Base-by-base conservation (phyloP, 805 yeast species). In the Candida broadrunensis region DNA sequence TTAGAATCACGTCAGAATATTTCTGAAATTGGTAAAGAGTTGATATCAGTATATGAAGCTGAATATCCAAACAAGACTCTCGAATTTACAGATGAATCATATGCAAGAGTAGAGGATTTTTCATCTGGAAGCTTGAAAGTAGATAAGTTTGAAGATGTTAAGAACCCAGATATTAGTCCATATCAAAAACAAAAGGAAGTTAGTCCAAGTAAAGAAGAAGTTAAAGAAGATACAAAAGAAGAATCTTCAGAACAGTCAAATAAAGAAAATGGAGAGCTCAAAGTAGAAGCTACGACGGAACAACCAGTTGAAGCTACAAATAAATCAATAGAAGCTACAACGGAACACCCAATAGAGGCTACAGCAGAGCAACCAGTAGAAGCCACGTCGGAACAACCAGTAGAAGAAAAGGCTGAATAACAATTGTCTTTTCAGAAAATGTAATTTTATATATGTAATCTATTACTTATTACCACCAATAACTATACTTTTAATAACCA, bases 401-500 rank as follows among this genome's bases (percentile, higher is more conserved):
- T 33, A 11, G 14, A 33, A 23, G 24, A 21, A 21, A 6, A 7
- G 24, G 24, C 9, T 7, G n/a, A n/a, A n/a, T n/a, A n/a, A n/a
- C 20, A 35, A 24, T 15, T n/a, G 14, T 9, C 14, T 13, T 12
- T 20, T 24, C 3, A 11, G 4, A 23, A 33, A 12, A 9, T 33
- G 14, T 33, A 33, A 21, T 7, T 27, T n/a, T 18, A 21, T 21
- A 21, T 21, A 21, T 21, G 24, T 21, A 21, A 25, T 24, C 19
- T 18, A 34, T 39, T 37, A 46, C 19, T 45, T 43, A 20, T 47
- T 32, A 19, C 43, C 61, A 27, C 78, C 81, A 37, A 81, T 56
- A 33, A 82, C 85, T 30, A 85, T 63, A 13, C 86, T 73, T 65
- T 86, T 86, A 38, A 77, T 61, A 14, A 73, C 72, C 29, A 75